Base-by-base conservation (phyloP, 768 basidiomycete genomes). In the Coprinellus micaceus region DNA sequence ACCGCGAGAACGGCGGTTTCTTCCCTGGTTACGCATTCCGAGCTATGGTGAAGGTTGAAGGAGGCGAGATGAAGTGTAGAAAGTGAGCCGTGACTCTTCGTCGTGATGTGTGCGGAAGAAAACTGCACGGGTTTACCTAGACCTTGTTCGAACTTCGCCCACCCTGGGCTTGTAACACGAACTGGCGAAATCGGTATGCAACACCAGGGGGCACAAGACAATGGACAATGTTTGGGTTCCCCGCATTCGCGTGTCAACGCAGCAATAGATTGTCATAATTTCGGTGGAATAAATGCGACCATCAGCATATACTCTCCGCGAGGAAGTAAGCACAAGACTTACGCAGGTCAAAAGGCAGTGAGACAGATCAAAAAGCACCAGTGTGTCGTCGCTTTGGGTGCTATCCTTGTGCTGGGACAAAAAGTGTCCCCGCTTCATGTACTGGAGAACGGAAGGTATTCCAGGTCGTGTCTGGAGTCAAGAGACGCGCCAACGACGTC, bases 1-100 rank as follows among this genome's bases (percentile, higher is more conserved):
- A 54, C 70, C 72, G 67, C 81, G 79, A 66, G 80, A 78, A 62
- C 81, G 75, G 65, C 82, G 78, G 64, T 75, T 76, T 62, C 74
- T 73, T 63, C 70, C 72, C 57, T 80, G 77, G 37, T 71, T 66
- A 55, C 77, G 76, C 79, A 79, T 79, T 64, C 56, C 62, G 55
- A 64, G 58, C 59, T 54, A 59, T 48, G 57, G 53, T 64, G 59
- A 60, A 54, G 63, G 40, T 54, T 43, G 48, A 56, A 56, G 65
- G 60, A 65, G 64, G 56, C 60, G 57, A 63, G 57, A 61, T 62
- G 61, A 61, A 57, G 47, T 58, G 53, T 62, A 55, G 47, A 58
- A 47, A 55, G 26, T 24, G 50, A 54, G 50, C 29, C 24, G 57
- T 53, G 46, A 44, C 61, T 58, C 59, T 58, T n/a, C n/a, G 61